Evolutionary conservation across 2,329 filamentous ascomycete genomes (phyloP), one percentile per base, ranked within the genome.

Genomic region (Colletotrichum sp.): DNA sequence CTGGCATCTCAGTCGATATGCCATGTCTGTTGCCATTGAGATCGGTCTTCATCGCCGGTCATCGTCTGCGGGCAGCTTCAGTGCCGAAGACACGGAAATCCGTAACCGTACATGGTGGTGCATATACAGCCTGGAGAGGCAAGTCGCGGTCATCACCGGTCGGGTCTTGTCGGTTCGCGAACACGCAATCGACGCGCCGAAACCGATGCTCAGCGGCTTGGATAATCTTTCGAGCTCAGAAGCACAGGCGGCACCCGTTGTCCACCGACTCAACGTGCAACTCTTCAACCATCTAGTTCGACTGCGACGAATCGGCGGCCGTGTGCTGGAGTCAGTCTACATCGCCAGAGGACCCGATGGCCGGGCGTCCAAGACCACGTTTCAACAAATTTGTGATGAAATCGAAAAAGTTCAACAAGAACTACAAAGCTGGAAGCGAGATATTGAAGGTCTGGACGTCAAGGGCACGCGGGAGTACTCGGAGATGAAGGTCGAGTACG

Each of bases 11-110:
- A 77, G 75, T 10, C 77, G 80, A 6, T 81, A 81, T 12, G 69
- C 78, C 30, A 81, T 81, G 80, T 81, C 80, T 4, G 70, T 72
- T n/a, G 80, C 80, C 6, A 77, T 81, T 32, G 80, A 81, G 65
- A 52, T 72, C 15, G 79, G 80, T 1, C 77, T 81, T 6, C 80
- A 81, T 52, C 79, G 80, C 4, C 80, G 80, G 30, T 76, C 78
- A 16, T 66, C 69, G 2, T 71, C 76, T 24, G 77, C 78, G 74
- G 78, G 78, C 9, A 49, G 52, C 24, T 78, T 81, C 12, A 73
- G 69, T 12, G 32, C 70, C 2, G 80, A 81, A 8, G 80, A 81
- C 12, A 44, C 77, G 6, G 80, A 81, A 39, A 69, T 76, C 8
- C 78, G 80, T 4, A 79, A 78, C 16, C 74, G 79, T 6, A 79